phyloP scores from a whole-genome alignment of 768 basidiomycete genomes.

The Agaricus sinodeliciosus region DNA sequence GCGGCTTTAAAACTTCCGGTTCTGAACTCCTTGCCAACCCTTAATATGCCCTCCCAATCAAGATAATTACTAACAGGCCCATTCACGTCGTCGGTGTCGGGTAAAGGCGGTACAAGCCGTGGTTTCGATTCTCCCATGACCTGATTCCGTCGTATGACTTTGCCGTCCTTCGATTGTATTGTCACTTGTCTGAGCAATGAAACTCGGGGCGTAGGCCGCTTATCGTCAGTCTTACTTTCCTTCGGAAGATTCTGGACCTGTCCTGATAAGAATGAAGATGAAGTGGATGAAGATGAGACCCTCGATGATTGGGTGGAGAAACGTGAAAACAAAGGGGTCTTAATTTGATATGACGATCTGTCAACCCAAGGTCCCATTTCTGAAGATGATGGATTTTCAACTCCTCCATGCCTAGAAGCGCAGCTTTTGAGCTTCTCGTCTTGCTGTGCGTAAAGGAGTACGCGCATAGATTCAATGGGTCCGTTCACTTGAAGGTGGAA shows the following conservation, averaged over 20 bases:
- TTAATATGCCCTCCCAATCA: slow-evolving; percentile 58
- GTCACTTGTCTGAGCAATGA: slow-evolving; percentile 45
- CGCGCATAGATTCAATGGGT: slow-evolving; percentile 34
- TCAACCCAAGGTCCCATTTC: no score
- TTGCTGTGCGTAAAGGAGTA: slow-evolving; percentile 29
- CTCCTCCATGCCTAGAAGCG: slow-evolving; percentile 1
- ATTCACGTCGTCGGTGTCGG: no score
- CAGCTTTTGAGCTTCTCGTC: slow-evolving; percentile 11
- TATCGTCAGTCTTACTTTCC: not conserved
- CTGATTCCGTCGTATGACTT: slow-evolving; percentile 30
- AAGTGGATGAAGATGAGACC: slow-evolving; percentile 25
- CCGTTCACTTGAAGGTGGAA: slow-evolving; percentile 60
- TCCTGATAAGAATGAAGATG: slow-evolving; percentile 16
- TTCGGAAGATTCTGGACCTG: not conserved
- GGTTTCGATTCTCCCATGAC: slow-evolving; percentile 45
- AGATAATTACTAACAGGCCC: slow-evolving; percentile 28
- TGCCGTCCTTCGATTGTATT: slow-evolving; percentile 24
- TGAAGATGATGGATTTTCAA: not conserved
- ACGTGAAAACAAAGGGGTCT: no score
- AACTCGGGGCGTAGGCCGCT: slow-evolving; percentile 25
- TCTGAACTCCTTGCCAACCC: slow-evolving; percentile 27
- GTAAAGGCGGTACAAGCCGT: slow-evolving; percentile 34
- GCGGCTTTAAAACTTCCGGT: slow-evolving; percentile 41
- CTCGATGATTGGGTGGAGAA: not conserved
- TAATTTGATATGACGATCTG: no score